Base-by-base conservation (phyloP, 805 yeast species). In the Candida fluviatilis region DNA sequence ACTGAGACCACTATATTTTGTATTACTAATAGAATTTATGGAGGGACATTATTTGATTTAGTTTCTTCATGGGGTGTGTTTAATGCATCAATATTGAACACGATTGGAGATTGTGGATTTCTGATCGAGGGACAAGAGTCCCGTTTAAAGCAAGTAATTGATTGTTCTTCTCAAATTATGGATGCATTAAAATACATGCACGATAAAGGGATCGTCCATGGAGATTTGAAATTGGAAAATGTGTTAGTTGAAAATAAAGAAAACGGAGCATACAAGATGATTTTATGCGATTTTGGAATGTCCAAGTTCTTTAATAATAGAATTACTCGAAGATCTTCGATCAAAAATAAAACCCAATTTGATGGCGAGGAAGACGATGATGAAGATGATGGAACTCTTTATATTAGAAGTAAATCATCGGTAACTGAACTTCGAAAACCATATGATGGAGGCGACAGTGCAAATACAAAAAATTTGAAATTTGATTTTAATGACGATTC, bases 271-370 rank as follows among this genome's bases (percentile, higher is more conserved):
- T 47, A 49, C 34, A 64, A 63, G 31, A 67, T 86, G 45, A 54
- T 82, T 18, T 55, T 90, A 5, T 86, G 96, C 62, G 98, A 90
- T 60, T 90, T 90, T 64, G 98, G 98, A 4, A 86, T 90, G 95
- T 64, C 79, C 4, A 50, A 68, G 18, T 55, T 58, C 5, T 68
- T 55, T 42, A 51, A 46, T 18, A 46, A 55, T 15, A 52, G 68
- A 29, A 34, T 59, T 15, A 50, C 60, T 26, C 49, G 65, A 28
- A 49, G 50, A 16, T 29, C 43, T 15, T 49, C 53, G n/a, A 31
- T 31, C 8, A 34, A 37, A 31, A 31, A 19, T 14, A 12, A 35
- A 15, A 13, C 29, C 10, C n/a, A 12, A 13, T 16, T 18, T 2
- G 45, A 17, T 2, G 33, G 35, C 10, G 28, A 13, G 4, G 31